A percentile compares a stretch with the other conserved stretches of the same genome.
Conservation (phyloP, 1,139 yeast species). For the Geotrichum candidum region DNA sequence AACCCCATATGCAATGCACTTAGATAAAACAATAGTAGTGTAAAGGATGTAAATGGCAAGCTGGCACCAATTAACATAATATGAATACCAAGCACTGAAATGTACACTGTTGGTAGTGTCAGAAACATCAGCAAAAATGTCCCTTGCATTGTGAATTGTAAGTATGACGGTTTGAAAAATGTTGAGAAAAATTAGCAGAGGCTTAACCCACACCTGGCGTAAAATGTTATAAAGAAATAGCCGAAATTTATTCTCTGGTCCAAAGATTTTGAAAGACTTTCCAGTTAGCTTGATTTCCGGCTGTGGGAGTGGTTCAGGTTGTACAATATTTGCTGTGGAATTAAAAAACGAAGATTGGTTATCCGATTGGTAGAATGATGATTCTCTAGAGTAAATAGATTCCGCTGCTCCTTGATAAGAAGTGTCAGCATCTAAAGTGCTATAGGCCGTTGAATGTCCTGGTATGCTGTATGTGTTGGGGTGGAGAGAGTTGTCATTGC, state of each 20-base stretch:
- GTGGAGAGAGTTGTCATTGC: not conserved
- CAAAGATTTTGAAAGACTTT: conserved; percentile 26
- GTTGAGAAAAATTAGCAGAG: conserved; percentile 22
- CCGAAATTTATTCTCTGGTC: conserved; percentile 24
- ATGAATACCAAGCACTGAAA: conserved; percentile 7
- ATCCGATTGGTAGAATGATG: not conserved
- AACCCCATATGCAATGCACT: conserved; percentile 67
- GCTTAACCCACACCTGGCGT: conserved; percentile 27
- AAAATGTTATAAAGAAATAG: conserved; percentile 20
- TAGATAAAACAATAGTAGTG: conserved; percentile 54
- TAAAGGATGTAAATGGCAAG: conserved; percentile 52
- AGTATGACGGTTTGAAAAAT: conserved; percentile 30
- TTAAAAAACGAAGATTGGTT: not conserved
- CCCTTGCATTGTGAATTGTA: conserved; percentile 30
- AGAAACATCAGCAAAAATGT: conserved; percentile 24
- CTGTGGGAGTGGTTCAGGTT: not conserved
- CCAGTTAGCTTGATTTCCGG: conserved; percentile 19
- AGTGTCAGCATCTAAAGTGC: not conserved
- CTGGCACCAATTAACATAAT: conserved; percentile 9
- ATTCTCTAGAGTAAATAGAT: not conserved
- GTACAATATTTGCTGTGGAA: not conserved
- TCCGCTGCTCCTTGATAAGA: not conserved
- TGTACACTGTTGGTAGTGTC: conserved; percentile 3
- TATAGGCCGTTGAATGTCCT: not conserved
- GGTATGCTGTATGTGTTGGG: not conserved